These are phyloP conservation scores for Claviceps pusilla DNA, from an alignment of 2,329 filamentous ascomycete genomes.

Conservation along the genomic window DNA sequence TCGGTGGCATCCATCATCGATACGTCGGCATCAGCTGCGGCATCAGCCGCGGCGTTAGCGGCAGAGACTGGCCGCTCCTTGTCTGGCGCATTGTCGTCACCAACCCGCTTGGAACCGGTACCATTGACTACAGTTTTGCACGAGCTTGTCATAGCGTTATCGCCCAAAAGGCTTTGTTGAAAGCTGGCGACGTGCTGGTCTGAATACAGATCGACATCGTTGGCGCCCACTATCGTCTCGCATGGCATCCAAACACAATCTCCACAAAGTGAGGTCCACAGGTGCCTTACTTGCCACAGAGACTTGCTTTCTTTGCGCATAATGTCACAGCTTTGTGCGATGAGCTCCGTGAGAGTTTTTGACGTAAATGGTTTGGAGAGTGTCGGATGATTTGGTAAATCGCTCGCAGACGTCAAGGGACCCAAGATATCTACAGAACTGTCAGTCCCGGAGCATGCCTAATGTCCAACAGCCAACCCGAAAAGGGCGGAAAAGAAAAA, in stretches of 20 bases:
- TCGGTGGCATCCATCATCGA: slow-evolving; percentile 9
- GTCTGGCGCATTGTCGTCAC: neutral
- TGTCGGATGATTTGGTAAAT: slow-evolving; percentile 59
- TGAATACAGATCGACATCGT: slow-evolving; percentile 41
- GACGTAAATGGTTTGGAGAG: slow-evolving; percentile 62
- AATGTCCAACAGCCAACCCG: neutral
- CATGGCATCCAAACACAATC: slow-evolving; percentile 57
- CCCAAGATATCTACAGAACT: slow-evolving; percentile 48
- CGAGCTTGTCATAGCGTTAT: slow-evolving; percentile 3
- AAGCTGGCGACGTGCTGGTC: slow-evolving; percentile 29
- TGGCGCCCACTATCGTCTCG: slow-evolving; percentile 38
- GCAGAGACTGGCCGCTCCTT: neutral
- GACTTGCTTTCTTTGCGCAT: slow-evolving; percentile 61
- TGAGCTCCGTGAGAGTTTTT: slow-evolving; percentile 56
- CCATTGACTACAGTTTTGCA: slow-evolving; percentile 11
- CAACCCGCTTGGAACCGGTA: slow-evolving; percentile 1
- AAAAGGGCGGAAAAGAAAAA: neutral
- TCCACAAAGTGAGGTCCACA: slow-evolving; percentile 59
- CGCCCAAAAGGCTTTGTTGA: slow-evolving; percentile 17
- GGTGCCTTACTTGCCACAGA: slow-evolving; percentile 58
- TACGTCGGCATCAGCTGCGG: slow-evolving; percentile 9
- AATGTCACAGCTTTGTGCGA: slow-evolving; percentile 52
- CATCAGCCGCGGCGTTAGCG: slow-evolving; percentile 3
- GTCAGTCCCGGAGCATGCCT: slow-evolving; percentile 13
- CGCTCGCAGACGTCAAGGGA: slow-evolving; percentile 59